Base-by-base conservation (phyloP, 2,329 filamentous ascomycete genomes). In the Hortaea sp. region DNA sequence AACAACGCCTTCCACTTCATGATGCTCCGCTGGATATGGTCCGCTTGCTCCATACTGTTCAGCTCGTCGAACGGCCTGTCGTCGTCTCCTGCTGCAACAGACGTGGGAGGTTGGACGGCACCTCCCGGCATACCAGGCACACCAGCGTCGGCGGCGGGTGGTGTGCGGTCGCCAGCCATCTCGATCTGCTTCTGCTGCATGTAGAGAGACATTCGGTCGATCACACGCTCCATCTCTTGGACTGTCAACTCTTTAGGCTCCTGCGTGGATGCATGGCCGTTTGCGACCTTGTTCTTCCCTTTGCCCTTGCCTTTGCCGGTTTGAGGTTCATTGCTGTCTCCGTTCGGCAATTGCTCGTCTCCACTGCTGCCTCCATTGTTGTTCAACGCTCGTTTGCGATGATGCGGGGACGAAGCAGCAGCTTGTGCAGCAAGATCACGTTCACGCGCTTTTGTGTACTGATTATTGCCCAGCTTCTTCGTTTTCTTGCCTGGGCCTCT, bases 181-280 rank as follows among this genome's bases (percentile, higher is more conserved):
- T 95, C 89, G 5, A 94, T 75, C 64, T 95, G 88, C 47, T 88
- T 90, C 54, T 87, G 81, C 4, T 85, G 83, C 52, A 95, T 95
- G 60, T 90, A 95, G 56, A 92, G 88, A 49, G 94, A 75, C 61
- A 95, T 94, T 13, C 79, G 84, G 4, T 85, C 79, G 7, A 57
- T 42, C 5, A 89, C 87, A 7, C 88, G 82, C 53, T 85, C 80
- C 67, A 57, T 57, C 38, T 55, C 50, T 12, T 44, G 27, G 5
- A 55, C 30, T 6, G 49, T 52, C 44, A 85, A 87, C 79, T 82
- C 81, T 94, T 85, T 29, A 82, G 89, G 47, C 88, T 78, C 56
- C 74, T 51, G 77, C 72, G 10, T 12, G n/a, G 31, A 50, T 73
- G 73, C 3, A 34, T 42, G 31, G 29, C 47, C 50, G 74, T 64